Evolutionary conservation across 2,329 filamentous ascomycete species (phyloP), one percentile per base, ranked within the genome.

Genomic region (Alternaria consortialis): DNA sequence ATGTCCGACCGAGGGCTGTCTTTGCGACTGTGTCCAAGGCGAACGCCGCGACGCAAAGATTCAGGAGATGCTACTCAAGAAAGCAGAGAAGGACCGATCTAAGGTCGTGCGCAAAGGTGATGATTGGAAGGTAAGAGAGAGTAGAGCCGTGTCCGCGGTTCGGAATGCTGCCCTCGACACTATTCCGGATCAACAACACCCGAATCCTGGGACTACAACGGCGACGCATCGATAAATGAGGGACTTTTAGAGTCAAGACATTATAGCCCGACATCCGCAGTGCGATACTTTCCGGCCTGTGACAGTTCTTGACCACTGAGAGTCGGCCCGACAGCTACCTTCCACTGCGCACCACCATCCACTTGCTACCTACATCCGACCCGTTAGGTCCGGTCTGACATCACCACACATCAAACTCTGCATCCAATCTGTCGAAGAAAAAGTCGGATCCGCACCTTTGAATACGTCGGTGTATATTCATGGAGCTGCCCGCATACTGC

Each of bases 1-100:
- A 31, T 90, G 87, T 76, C 83, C 86, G 3, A 87, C 84, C 7
- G 81, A 83, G 48, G 87, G 86, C 17, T 90, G 87, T 73, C 77
- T 84, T 54, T 88, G 87, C 67, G 86, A 88, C 68, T 89, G 87
- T 65, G 83, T 83, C 2, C 80, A 82, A 2, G 85, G 86, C 12
- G 79, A 79, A 5, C 66, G 75, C 25, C 73, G 79, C 8, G 72
- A 77, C 39, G 69, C 73, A 17, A 77, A 75, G 57, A 60, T 78
- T 7, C 58, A 71, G 36, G 73, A 78, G 23, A 34, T 71, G 25
- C 62, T 72, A 15, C 64, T 66, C 37, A 69, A 68, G 56, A 75
- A 77, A 57, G 73, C 71, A 55, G 72, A 76, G 57, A 76, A 76
- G 60, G 75, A 79, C 48, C 72, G 69, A 47, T 67, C 70, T 15